phyloP scores from a whole-genome alignment of 441 rosid species.

The Populus hybrid region DNA sequence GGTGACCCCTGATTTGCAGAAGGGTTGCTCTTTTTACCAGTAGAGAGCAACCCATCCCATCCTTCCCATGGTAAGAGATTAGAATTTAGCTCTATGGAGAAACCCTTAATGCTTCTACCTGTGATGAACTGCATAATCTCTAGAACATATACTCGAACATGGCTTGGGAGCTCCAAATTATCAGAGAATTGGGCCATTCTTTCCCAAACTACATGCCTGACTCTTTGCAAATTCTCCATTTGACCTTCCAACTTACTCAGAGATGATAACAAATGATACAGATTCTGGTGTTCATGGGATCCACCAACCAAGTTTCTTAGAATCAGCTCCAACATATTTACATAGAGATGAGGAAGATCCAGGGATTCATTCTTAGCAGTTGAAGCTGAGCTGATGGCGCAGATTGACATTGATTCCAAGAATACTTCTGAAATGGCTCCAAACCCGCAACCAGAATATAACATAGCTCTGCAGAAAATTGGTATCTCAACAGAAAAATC shows the following conservation, averaged over 20 bases:
- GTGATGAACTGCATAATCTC: constrained; percentile 84
- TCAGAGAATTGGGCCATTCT: constrained; percentile 70
- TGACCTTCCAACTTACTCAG: constrained; percentile 80
- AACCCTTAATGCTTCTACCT: constrained; percentile 57
- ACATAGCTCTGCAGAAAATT: constrained; percentile 75
- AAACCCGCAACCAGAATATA: constrained; percentile 85
- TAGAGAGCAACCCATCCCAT: constrained; percentile 57
- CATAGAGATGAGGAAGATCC: constrained; percentile 61
- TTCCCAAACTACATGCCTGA: constrained; percentile 82
- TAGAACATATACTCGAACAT: constrained; percentile 71
- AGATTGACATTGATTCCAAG: constrained; percentile 45
- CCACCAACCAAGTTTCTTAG: constrained; percentile 57
- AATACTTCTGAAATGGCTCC: constrained; percentile 73
- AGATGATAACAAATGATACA: constrained; percentile 69
- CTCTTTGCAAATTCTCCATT: constrained; percentile 61
- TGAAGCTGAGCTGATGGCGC: constrained; percentile 21
- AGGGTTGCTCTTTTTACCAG: constrained; percentile 42
- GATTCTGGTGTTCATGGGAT: constrained; percentile 44
- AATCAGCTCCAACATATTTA: constrained; percentile 63
- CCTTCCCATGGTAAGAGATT: constrained; percentile 81
- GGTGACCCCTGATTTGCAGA: constrained; percentile 34
- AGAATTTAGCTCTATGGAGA: constrained; percentile 54
- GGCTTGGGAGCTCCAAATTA: constrained; percentile 74
- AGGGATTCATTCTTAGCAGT: constrained; percentile 29
- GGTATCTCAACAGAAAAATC: constrained; percentile 49